These are phyloP conservation scores for Metroxylon sagu DNA, from an alignment of 176 grass and related monocot species.

Conservation along the genomic window DNA sequence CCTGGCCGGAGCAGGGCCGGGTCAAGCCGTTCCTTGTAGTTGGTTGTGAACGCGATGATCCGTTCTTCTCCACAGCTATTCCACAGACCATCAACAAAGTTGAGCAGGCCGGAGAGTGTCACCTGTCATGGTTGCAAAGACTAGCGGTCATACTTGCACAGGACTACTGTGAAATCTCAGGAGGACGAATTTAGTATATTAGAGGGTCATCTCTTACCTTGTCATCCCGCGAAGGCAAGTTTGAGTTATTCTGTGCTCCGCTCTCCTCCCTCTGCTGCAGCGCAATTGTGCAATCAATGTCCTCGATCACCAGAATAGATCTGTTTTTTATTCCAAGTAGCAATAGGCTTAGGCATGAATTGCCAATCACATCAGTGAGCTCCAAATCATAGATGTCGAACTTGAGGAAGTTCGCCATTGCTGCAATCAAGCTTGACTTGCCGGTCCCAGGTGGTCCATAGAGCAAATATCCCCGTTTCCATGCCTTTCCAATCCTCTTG, in stretches of 20 bases:
- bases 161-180: too few species aligned
- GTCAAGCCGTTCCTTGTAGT: constrained; percentile 12
- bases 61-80: constrained; percentile 19
- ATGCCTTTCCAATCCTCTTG: constrained; percentile 15
- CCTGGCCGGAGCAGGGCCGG: too few species aligned
- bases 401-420: constrained; percentile 87
- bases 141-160: too few species aligned
- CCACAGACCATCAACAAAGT: constrained; percentile 23
- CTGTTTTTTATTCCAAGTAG: constrained; percentile 59
- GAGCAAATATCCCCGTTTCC: constrained; percentile 77
- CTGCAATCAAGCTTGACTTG: constrained; percentile 83
- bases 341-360: constrained; percentile 42
- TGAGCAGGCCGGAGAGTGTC: constrained; percentile 21
- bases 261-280: constrained; percentile 44
- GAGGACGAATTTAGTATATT: too few species aligned
- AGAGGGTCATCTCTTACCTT: too few species aligned
- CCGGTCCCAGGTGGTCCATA: constrained; percentile 79
- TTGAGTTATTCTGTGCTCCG: not conserved
- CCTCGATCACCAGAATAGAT: constrained; percentile 83
- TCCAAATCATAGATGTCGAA: constrained; percentile 90
- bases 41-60: constrained; percentile 24
- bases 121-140: not conserved
- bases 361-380: constrained; percentile 67
- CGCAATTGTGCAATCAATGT: constrained; percentile 71
- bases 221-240: too few species aligned